Evolutionary conservation across 768 basidiomycete genomes (phyloP), one percentile per base, ranked within the genome.

Genomic region (Lentinula sp.): DNA sequence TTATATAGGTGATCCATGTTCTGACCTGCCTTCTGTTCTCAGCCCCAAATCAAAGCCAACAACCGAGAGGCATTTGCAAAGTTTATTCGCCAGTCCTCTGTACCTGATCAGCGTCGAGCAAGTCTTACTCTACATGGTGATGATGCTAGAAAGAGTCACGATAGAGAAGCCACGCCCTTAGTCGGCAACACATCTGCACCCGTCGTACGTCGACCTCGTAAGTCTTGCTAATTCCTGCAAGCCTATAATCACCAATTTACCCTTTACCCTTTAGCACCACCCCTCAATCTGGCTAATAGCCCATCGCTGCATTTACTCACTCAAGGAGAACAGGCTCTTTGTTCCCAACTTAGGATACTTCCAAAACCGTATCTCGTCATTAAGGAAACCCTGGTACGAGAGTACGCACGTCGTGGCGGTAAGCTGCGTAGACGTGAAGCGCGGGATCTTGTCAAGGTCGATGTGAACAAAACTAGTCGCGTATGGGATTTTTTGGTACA

Each of bases 341-440:
- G 97, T 71, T 91, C 93, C 2, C 81, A 85, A 59, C 81, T 98
- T 35, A 89, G 95, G 6, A 94, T 99, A 61, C 81, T 97, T 18
- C 96, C 97, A 0, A 93, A 93, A 69, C 94, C 97, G 0, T 99
- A 97, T 71, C 85, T 99, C 56, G 85, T 91, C 62, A 91, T 98
- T 76, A 99, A 99, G 71, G 94, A 97, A 73, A 93, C 90, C 4
- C 84, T 97, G 45, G 87, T 99, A 35, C 85, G 94, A 36, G 96
- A 98, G 76, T 97, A 93, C 67, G 93, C 92, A 1, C 82, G 93
- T 32, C 80, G 94, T 59, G 90, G 91, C 20, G 95, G 95, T 10
- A 90, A 91, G 70, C 80, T 98, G 48, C 89, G 91, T 53, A 83
- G 91, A 35, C 81, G 94, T 57, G 94, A 97, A 72, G 93, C 94